These are phyloP conservation scores for Penicillium polonicum DNA, from an alignment of 2,329 filamentous ascomycete species.

Conservation along the genomic window DNA sequence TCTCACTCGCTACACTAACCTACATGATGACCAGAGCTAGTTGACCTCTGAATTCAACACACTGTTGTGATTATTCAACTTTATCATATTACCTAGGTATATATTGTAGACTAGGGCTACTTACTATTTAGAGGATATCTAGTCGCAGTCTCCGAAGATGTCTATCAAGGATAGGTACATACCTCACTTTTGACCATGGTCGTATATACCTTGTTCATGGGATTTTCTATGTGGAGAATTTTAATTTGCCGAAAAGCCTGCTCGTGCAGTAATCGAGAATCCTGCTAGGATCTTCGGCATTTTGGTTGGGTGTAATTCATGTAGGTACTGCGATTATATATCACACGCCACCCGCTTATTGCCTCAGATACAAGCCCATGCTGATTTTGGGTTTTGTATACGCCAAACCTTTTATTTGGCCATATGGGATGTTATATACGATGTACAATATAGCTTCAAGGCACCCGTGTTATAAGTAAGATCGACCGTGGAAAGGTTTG, in stretches of 20 bases:
- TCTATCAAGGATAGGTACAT: neutral
- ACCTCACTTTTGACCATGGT: neutral
- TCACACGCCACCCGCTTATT: neutral
- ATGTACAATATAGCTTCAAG: too few relatives aligned
- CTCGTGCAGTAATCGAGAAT: neutral
- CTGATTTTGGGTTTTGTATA: neutral
- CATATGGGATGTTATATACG: neutral
- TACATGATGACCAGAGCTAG: neutral
- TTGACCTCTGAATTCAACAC: neutral
- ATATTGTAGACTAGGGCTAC: neutral
- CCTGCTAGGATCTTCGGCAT: neutral
- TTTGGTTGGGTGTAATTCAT: neutral
- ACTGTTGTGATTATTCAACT: neutral
- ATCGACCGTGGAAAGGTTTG: conserved; percentile 2
- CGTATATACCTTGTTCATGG: neutral
- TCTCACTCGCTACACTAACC: neutral
- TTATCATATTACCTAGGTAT: neutral
- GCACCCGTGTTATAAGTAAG: neutral
- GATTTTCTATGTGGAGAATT: neutral
- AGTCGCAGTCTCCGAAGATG: neutral
- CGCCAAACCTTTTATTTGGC: too few relatives aligned
- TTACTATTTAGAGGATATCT: too few relatives aligned
- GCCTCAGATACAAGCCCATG: neutral
- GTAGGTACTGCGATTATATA: neutral
- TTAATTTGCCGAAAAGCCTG: neutral